Conservation (phyloP, 768 basidiomycete genomes). For the Suillus lakei region DNA sequence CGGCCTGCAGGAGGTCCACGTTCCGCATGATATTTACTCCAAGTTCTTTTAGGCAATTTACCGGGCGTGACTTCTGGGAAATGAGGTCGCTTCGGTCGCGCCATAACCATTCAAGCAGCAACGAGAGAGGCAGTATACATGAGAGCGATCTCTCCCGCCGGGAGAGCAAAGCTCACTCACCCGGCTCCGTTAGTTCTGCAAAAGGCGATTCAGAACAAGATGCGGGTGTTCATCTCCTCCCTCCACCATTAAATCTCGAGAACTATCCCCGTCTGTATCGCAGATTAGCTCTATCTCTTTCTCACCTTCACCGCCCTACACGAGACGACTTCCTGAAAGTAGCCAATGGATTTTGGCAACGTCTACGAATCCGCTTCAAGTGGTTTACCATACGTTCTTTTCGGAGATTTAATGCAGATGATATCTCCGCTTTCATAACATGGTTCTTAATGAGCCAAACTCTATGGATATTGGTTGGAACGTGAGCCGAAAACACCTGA, state of each 20-base stretch:
- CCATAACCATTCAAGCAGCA: constrained; percentile 18
- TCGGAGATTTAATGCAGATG: constrained; percentile 93
- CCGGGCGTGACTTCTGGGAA: background rate
- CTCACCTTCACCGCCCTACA: constrained; percentile 79
- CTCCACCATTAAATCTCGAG: constrained; percentile 50
- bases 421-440: constrained; percentile 94
- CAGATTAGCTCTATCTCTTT: constrained; percentile 76
- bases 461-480: constrained; percentile 94
- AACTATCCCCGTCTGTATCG: constrained; percentile 84
- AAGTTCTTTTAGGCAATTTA: background rate
- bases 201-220: constrained; percentile 2
- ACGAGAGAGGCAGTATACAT: background rate
- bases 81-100: constrained; percentile 9
- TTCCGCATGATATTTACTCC: background rate
- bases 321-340: constrained; percentile 88
- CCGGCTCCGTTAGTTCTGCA: constrained; percentile 7
- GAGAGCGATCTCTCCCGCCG: constrained; percentile 4
- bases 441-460: constrained; percentile 97
- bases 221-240: constrained; percentile 7
- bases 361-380: constrained; percentile 89
- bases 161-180: constrained; percentile 12
- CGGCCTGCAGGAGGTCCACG: background rate
- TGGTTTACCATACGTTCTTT: constrained; percentile 98
- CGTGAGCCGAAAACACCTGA: constrained; percentile 22
- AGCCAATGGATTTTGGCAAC: constrained; percentile 89